Conservation (phyloP, 441 rosid genomes). For the Hura crepitans region DNA sequence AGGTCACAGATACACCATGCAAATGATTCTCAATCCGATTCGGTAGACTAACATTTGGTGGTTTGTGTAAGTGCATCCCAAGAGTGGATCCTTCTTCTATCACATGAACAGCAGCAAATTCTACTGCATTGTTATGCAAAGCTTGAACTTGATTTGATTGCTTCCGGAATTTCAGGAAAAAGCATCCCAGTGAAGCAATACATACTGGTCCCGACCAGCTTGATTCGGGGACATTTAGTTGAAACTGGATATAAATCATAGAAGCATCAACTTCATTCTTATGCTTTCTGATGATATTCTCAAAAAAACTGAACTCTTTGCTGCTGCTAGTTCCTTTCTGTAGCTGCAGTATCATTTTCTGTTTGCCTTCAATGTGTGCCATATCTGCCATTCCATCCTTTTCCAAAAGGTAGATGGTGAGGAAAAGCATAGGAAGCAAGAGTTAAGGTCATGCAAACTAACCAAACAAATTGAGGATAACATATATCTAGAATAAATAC, state of each 20-base stretch:
- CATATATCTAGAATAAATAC: slow-evolving; percentile 31
- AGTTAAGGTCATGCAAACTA: slow-evolving; percentile 16
- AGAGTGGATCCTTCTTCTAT: slow-evolving; percentile 86
- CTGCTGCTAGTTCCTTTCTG: slow-evolving; percentile 48
- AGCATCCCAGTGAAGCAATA: slow-evolving; percentile 81
- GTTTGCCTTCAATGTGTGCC: slow-evolving; percentile 46
- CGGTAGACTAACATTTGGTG: slow-evolving; percentile 67
- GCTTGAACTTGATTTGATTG: slow-evolving; percentile 47
- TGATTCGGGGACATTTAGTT: slow-evolving; percentile 47
- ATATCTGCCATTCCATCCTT: slow-evolving; percentile 69
- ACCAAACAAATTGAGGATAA: slow-evolving; percentile 12
- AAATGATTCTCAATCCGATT: slow-evolving; percentile 86
- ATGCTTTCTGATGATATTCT: slow-evolving; percentile 80
- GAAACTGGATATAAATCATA: slow-evolving; percentile 62
- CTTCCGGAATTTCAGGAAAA: slow-evolving; percentile 80
- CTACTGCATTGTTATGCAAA: slow-evolving; percentile 30
- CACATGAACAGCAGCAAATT: slow-evolving; percentile 76
- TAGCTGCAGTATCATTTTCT: slow-evolving; percentile 51
- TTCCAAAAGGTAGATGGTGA: slow-evolving; percentile 19
- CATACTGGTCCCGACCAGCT: slow-evolving; percentile 96
- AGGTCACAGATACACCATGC: slow-evolving; percentile 59
- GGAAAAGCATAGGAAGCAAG: slow-evolving; percentile 23
- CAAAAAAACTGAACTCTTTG: slow-evolving; percentile 69
- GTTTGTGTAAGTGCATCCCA: slow-evolving; percentile 69
- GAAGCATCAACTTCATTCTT: slow-evolving; percentile 53